Base-by-base conservation (phyloP, 768 basidiomycete species). In the Termitomyces sp. region DNA sequence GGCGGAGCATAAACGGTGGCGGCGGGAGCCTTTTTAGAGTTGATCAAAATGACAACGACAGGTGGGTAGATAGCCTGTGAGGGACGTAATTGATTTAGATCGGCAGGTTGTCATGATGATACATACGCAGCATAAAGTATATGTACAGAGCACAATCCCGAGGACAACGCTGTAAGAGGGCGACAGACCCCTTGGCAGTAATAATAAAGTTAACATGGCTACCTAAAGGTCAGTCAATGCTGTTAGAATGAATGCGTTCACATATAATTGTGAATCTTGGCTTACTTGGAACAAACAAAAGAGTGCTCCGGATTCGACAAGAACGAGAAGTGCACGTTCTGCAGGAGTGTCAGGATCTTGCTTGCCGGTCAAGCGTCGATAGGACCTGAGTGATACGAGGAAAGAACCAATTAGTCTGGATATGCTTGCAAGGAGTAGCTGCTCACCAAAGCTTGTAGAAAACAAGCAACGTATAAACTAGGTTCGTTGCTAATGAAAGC, bases 51-150 rank as follows among this genome's bases (percentile, higher is more conserved):
- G 4, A 55, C 54, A n/a, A 55, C 45, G 22, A 54, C 22, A 1
- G 54, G 54, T 16, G 54, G 54, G 54, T 54, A 54, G 12, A 54
- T 54, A n/a, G 54, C 54, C 54, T 54, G 32, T 6, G 20, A 32
- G 4, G 2, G 12, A 30, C 20, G 18, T 14, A 16, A 42, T 42
- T 20, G 3, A 43, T 18, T 42, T 6, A 45, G 9, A 38, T 43
- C 4, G 26, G 28, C 36, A 30, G 35, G 16, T 28, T 26, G 26
- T 26, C 26, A 22, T 3, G 33, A 35, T 6, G 18, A 30, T 35
- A 49, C 55, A 8, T 49, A 56, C 55, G 9, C 47, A 56, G n/a
- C 55, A 56, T 42, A 56, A 26, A 24, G 47, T 56, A 42, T 56
- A 56, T 14, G 55, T 56, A n/a, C 55, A 56, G 26, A 56, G 55